Base-by-base conservation (phyloP, 495 filamentous ascomycete genomes). In the Tirmania nivea region DNA sequence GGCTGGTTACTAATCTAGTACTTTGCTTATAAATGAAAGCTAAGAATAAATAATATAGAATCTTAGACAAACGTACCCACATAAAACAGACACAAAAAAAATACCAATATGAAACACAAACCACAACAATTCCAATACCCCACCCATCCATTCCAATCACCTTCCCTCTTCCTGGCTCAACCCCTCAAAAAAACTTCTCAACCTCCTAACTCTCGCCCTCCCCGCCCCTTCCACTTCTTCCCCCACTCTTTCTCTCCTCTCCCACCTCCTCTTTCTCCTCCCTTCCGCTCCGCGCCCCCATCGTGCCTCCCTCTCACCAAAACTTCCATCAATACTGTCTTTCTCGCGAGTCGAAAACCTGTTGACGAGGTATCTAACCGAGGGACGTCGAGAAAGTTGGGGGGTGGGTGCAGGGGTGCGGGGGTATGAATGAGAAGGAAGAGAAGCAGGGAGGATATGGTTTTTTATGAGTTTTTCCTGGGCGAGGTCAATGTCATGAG, bases 121-220 rank as follows among this genome's bases (percentile, higher is more conserved):
- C 25, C 25, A 31, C 25, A 31, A 31, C 25, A 31, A 31, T 5
- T 7, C 7, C 25, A 31, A 31, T 31, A 31, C 25, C 25, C 25
- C 2, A 3, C 25, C n/a, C 25, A 31, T 31, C 2, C 2, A 31
- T 31, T 31, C 1, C 25, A 31, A 3, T 31, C 25, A 31, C 25
- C 4, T 45, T 45, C 45, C 45, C 17, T 35, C 36, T 21, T 45
- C 42, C 31, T 19, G 17, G 20, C 34, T 10, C 51, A 63, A 35
- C 49, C 47, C 52, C 35, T 63, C 60, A 55, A 55, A 57, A 36
- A 60, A 60, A 37, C 52, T 45, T 20, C 42, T 57, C 10, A 63
- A 37, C 9, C 56, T 54, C 35, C 54, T 55, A 36, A 55, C 60
- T 21, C 50, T 62, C 10, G 53, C 50, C 17, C 60, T 60, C 52